These are phyloP conservation scores for Takakia lepidozioides DNA, from an alignment of 225 moss, liverwort and hornwort genomes.

Conservation along the genomic window DNA sequence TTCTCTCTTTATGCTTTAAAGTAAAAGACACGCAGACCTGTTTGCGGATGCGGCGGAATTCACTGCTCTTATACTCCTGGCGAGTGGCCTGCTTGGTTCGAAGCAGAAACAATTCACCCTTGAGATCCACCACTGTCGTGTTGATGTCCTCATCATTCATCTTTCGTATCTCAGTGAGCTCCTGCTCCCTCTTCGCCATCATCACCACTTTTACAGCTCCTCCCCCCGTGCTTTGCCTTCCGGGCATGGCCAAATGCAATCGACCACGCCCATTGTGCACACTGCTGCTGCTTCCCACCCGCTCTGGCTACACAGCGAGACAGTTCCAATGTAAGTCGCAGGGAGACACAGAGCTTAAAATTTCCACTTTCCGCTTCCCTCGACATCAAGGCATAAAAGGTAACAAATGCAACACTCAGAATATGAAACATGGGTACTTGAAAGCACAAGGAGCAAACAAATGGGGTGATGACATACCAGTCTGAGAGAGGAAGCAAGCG, in stretches of 20 bases:
- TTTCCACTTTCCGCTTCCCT: not conserved
- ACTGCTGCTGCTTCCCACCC: slow-evolving; percentile 7
- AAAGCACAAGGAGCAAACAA: not conserved
- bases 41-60: slow-evolving; percentile 88
- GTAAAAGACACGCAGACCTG: too few species aligned
- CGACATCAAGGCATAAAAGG: too few species aligned
- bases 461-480: not conserved
- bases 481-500: slow-evolving; percentile 3
- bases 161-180: slow-evolving; percentile 55
- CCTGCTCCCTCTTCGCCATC: slow-evolving; percentile 73
- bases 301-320: not conserved
- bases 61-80: slow-evolving; percentile 89
- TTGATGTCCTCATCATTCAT: slow-evolving; percentile 81
- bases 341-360: not conserved
- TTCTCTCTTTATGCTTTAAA: too few species aligned
- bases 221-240: not conserved
- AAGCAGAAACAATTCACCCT: slow-evolving; percentile 89
- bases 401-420: too few species aligned
- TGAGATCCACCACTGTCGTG: slow-evolving; percentile 68
- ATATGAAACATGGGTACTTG: not conserved
- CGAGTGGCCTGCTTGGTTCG: slow-evolving; percentile 92
- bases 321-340: not conserved
- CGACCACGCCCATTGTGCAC: slow-evolving; percentile 1
- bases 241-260: slow-evolving; percentile 3
- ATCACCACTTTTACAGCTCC: slow-evolving; percentile 29